Evolutionary conservation across 129 eudicot species (phyloP).

Genomic region (Helichrysum umbraculigerum): DNA sequence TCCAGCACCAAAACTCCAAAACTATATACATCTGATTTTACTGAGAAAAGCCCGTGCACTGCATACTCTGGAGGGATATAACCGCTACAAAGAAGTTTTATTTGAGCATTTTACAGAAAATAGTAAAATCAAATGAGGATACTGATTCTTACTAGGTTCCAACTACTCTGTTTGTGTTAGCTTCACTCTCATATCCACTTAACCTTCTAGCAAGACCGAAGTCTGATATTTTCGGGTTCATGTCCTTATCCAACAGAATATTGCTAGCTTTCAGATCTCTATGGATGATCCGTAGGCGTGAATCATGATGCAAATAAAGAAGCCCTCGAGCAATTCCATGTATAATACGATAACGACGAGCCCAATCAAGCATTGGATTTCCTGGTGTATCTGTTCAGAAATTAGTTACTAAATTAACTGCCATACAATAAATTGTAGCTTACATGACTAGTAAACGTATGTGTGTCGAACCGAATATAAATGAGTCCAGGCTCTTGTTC

Average conservation of each 20-base stretch:
- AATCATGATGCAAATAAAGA: constrained; percentile 42
- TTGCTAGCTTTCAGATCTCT: constrained; percentile 38
- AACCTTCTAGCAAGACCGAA: constrained; percentile 42
- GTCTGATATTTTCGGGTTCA: constrained; percentile 40
- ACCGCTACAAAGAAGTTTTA: constrained; percentile 28
- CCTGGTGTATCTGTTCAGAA: constrained; percentile 6
- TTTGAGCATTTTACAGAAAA: constrained; percentile 8
- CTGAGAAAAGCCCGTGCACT: constrained; percentile 34
- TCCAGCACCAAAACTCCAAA: constrained; percentile 45
- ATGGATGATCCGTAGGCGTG: constrained; percentile 31
- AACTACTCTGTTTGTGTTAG: constrained; percentile 32
- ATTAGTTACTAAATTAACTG: constrained; percentile 7
- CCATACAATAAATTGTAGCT: background rate
- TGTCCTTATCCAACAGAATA: constrained; percentile 31
- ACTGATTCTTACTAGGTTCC: constrained; percentile 36
- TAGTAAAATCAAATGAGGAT: background rate
- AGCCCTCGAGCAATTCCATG: constrained; percentile 38
- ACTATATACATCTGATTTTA: constrained; percentile 43
- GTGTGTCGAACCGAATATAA: constrained; percentile 27
- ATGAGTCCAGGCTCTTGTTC: constrained; percentile 35
- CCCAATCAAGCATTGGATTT: constrained; percentile 29
- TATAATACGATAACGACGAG: constrained; percentile 28
- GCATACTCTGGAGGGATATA: constrained; percentile 46
- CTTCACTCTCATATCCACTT: constrained; percentile 23
- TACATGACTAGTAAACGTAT: background rate